Conservation (phyloP, 176 grass and related monocot species). For the Leersia perrieri region DNA sequence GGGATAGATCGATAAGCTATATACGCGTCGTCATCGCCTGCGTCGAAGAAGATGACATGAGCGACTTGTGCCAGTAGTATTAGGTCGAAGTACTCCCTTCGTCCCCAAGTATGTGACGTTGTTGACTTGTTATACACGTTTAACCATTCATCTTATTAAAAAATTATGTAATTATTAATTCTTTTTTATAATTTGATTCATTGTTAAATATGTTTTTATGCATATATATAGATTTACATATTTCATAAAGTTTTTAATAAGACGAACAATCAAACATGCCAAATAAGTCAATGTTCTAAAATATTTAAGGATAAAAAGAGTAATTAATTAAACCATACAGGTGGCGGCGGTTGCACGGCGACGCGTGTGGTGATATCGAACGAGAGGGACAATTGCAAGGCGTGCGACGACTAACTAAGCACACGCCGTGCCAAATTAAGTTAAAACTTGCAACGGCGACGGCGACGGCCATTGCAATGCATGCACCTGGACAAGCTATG, state of each 20-base stretch:
- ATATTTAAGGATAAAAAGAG: too few species aligned
- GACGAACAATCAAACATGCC: too few species aligned
- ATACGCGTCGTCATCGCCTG: not conserved
- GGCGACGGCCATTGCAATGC: not conserved
- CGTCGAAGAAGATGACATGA: not conserved
- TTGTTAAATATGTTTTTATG: too few species aligned
- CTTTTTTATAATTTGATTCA: too few species aligned
- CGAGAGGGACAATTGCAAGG: slow-evolving; percentile 14
- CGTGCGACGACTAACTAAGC: not conserved
- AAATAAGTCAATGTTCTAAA: too few species aligned
- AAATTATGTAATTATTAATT: too few species aligned
- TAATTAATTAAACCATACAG: not conserved
- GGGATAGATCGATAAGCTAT: too few species aligned
- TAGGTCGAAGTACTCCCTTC: not conserved
- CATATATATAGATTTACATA: too few species aligned
- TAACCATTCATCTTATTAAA: too few species aligned
- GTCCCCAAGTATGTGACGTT: too few species aligned
- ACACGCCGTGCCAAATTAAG: not conserved
- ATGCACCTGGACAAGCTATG: not conserved
- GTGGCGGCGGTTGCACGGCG: slow-evolving; percentile 27
- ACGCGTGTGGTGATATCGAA: slow-evolving; percentile 13
- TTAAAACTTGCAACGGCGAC: not conserved
- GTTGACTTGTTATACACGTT: too few species aligned
- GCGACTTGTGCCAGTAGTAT: not conserved
- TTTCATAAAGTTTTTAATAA: too few species aligned